Evolutionary conservation across 768 basidiomycete species (phyloP).

Genomic region (Amanita polypyramis): DNA sequence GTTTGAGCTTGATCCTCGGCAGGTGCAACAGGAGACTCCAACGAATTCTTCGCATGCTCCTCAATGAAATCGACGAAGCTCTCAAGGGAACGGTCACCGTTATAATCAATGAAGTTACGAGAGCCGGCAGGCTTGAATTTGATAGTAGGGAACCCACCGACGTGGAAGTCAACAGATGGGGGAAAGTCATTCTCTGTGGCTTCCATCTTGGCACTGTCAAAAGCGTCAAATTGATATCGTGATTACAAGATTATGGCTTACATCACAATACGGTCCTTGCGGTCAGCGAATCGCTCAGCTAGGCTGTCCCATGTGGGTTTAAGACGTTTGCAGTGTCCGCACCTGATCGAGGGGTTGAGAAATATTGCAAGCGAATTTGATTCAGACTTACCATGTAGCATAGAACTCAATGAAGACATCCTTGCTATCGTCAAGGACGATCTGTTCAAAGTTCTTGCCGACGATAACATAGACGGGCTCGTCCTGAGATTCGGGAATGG

Average conservation of each 20-base stretch:
- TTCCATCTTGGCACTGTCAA: conserved; percentile 83
- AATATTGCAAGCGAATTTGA: neutral
- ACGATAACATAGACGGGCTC: conserved; percentile 79
- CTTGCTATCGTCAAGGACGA: conserved; percentile 79
- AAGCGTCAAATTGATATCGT: conserved; percentile 2
- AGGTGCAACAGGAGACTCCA: conserved; percentile 30
- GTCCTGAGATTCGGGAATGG: conserved; percentile 75
- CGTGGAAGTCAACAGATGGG: conserved; percentile 73
- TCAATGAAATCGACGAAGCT: conserved; percentile 77
- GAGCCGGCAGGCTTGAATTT: conserved; percentile 93
- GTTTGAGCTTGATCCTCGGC: conserved; percentile 23
- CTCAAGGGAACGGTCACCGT: conserved; percentile 86
- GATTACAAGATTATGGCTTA: conserved; percentile 23
- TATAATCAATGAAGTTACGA: conserved; percentile 83
- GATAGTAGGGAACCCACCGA: conserved; percentile 87
- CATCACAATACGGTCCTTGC: conserved; percentile 75
- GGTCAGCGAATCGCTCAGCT: conserved; percentile 69
- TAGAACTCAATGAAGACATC: conserved; percentile 97
- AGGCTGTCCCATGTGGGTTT: conserved; percentile 90
- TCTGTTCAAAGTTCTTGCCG: conserved; percentile 79
- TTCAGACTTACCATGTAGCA: conserved; percentile 72
- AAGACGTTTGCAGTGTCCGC: conserved; percentile 94
- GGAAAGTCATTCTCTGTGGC: conserved; percentile 96
- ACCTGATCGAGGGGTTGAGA: conserved; percentile 34
- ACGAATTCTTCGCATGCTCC: conserved; percentile 66